Conservation (phyloP, 2,329 filamentous ascomycete genomes). For the Remersonia thermophila region DNA sequence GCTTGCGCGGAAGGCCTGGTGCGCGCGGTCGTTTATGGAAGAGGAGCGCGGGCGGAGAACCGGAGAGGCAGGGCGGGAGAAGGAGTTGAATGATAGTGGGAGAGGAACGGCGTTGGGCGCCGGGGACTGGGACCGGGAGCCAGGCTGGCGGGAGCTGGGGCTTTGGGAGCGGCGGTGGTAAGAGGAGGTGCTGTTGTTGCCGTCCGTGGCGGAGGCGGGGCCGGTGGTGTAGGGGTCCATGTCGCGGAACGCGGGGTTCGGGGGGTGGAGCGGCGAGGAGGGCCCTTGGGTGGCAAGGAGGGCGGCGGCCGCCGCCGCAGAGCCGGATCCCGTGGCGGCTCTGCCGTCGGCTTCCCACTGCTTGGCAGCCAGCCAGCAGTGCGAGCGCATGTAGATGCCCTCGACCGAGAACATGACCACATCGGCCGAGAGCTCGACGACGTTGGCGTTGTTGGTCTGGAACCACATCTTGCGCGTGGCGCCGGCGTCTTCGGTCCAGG, state of each 20-base stretch:
- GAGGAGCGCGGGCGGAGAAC: conserved; percentile 11
- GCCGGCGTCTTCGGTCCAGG: conserved; percentile 58
- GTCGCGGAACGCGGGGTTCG: conserved; percentile 3
- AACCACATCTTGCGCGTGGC: conserved; percentile 61
- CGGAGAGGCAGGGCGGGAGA: conserved; percentile 8
- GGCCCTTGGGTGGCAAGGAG: background rate
- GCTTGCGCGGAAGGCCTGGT: conserved; percentile 22
- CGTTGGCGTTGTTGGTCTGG: conserved; percentile 47
- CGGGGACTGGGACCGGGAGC: background rate
- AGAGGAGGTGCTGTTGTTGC: background rate
- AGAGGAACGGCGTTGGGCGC: no score
- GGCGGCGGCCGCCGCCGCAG: conserved; percentile 10
- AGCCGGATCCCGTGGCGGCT: conserved; percentile 12
- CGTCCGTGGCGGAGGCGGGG: conserved; percentile 2
- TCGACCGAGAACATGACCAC: conserved; percentile 50
- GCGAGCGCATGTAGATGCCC: conserved; percentile 45
- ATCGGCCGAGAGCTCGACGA: conserved; percentile 48
- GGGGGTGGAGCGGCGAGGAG: conserved; percentile 6
- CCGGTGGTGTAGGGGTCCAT: conserved; percentile 1
- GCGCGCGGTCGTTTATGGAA: conserved; percentile 14
- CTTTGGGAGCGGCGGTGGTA: background rate
- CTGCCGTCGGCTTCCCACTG: conserved; percentile 28
- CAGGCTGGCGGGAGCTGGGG: no score
- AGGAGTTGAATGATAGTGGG: no score
- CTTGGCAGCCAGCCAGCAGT: conserved; percentile 43